Conservation (phyloP, 108 stramenopile genomes). For the Schizochytrium sp. region DNA sequence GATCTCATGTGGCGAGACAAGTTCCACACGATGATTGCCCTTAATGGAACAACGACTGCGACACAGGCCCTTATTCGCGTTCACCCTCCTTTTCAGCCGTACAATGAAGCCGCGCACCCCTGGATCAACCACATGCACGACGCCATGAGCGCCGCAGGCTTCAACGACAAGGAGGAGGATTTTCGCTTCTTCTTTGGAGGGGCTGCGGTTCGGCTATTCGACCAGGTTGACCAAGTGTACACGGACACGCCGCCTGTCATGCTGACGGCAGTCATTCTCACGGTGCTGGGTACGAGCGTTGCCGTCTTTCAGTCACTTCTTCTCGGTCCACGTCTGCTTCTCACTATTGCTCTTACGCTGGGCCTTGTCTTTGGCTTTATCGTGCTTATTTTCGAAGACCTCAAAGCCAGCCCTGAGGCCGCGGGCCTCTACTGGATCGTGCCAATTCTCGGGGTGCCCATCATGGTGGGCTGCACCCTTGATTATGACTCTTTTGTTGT, state of each 20-base stretch:
- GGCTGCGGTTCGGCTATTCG: not conserved
- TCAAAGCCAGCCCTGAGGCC: not conserved
- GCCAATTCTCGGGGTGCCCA: not conserved
- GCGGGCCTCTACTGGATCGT: constrained; percentile 7
- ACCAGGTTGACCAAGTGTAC: constrained; percentile 7
- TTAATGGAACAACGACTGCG: not conserved
- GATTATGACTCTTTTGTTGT: constrained; percentile 13
- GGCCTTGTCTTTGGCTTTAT: constrained; percentile 1
- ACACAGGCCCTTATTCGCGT: not conserved
- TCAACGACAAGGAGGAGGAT: not conserved
- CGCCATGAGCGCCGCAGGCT: not conserved
- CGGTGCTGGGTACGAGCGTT: not conserved
- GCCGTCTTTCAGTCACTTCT: not conserved
- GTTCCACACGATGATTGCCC: not conserved
- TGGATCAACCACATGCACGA: not conserved
- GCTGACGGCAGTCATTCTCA: constrained; percentile 11
- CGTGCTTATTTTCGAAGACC: not conserved
- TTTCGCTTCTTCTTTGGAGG: not conserved
- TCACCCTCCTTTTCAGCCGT: not conserved
- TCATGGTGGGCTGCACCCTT: constrained; percentile 4
- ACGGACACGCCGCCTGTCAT: not conserved
- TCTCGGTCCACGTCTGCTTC: not conserved
- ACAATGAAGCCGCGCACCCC: not conserved
- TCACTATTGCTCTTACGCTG: not conserved
- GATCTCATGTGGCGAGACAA: not conserved